These are phyloP conservation scores for Ophiosphaerella herpotricha DNA, from an alignment of 2,329 filamentous ascomycete species.

Conservation along the genomic window DNA sequence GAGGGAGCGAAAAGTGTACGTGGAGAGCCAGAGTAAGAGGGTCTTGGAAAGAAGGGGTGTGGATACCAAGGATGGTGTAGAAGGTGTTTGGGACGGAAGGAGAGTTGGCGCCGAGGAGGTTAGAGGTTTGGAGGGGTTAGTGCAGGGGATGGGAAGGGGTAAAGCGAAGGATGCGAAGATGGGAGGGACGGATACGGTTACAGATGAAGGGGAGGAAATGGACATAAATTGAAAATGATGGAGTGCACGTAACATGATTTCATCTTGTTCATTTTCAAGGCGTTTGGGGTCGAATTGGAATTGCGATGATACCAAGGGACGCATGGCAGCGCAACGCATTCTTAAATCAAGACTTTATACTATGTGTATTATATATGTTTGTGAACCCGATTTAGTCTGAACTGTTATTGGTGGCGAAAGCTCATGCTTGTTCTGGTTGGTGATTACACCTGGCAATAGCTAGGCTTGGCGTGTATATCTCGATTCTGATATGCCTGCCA, in stretches of 20 bases:
- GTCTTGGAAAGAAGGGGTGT: constrained; percentile 77
- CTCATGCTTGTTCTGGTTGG: no score
- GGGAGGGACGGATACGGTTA: not conserved
- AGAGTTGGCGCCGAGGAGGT: constrained; percentile 36
- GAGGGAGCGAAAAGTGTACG: constrained; percentile 76
- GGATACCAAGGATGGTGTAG: constrained; percentile 53
- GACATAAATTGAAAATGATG: constrained; percentile 20
- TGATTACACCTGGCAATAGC: no score
- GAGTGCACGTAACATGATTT: not conserved
- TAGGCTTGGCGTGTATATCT: not conserved
- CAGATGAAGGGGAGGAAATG: constrained; percentile 28
- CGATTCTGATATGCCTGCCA: no score
- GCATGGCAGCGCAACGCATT: not conserved
- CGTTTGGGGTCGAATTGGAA: not conserved
- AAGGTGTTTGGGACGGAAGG: constrained; percentile 32
- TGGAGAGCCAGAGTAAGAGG: constrained; percentile 76
- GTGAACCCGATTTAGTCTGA: no score
- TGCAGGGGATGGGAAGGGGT: constrained; percentile 17
- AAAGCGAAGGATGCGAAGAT: not conserved
- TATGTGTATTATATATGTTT: not conserved
- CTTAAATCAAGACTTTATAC: not conserved
- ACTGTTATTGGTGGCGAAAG: no score
- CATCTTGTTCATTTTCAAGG: not conserved
- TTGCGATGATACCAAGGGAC: constrained; percentile 10
- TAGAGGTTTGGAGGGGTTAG: constrained; percentile 35